Percentiles rank a stretch among this genome's conserved stretches.
Evolutionary conservation across 345 rosid species (phyloP).

Genomic region (Lumnitzera racemosa): DNA sequence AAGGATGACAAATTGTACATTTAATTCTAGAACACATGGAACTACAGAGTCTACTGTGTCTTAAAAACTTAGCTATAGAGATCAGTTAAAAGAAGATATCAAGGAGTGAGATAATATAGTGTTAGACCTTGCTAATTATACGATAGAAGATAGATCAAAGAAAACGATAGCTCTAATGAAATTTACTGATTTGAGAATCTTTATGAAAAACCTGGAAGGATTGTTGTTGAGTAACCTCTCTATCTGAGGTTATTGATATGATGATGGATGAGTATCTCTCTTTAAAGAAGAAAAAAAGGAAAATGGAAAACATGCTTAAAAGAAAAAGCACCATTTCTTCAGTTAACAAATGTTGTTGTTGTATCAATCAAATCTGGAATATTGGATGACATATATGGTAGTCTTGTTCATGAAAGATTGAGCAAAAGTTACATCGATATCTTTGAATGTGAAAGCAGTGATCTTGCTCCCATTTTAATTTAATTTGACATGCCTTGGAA

Average conservation of each 20-base stretch:
- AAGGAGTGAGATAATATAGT: slow-evolving; percentile 20
- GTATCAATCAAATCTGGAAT: slow-evolving; percentile 62
- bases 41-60: slow-evolving; percentile 18
- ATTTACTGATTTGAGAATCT: slow-evolving; percentile 32
- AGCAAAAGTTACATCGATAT: slow-evolving; percentile 1
- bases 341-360: slow-evolving; percentile 75
- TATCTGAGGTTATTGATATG: slow-evolving; percentile 39
- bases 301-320: slow-evolving; percentile 17
- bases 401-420: slow-evolving; percentile 14
- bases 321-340: slow-evolving; percentile 40
- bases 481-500: too few species aligned
- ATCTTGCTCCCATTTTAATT: slow-evolving; percentile 17
- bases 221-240: slow-evolving; percentile 41
- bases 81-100: slow-evolving; percentile 24
- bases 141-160: slow-evolving; percentile 10
- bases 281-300: slow-evolving; percentile 13
- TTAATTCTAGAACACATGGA: background rate
- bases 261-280: slow-evolving; percentile 45
- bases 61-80: slow-evolving; percentile 24
- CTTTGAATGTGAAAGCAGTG: slow-evolving; percentile 34
- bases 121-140: slow-evolving; percentile 16
- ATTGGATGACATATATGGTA: slow-evolving; percentile 77
- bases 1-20: background rate
- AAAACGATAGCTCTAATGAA: slow-evolving; percentile 32
- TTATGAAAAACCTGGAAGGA: slow-evolving; percentile 72